These are phyloP conservation scores for Ophiocordyceps sinensis DNA, from an alignment of 2,329 filamentous ascomycete genomes.

Conservation along the genomic window DNA sequence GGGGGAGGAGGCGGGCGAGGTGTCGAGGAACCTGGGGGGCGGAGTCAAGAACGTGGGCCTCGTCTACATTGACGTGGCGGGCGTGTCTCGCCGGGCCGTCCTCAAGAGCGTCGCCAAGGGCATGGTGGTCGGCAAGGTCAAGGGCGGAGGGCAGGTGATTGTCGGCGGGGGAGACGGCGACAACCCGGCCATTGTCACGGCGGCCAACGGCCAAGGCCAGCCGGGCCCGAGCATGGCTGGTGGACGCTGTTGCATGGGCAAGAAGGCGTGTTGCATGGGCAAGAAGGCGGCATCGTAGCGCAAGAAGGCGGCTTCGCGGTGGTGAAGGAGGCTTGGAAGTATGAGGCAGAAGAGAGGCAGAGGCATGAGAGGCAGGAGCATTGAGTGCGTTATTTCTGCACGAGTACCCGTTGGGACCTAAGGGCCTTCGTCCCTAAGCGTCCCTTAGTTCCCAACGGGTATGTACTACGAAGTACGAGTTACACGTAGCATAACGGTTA, in stretches of 20 bases:
- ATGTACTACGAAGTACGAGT: too few species aligned
- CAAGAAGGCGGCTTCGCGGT: too few species aligned
- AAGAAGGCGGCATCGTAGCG: slow-evolving; percentile 15
- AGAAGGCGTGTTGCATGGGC: slow-evolving; percentile 17
- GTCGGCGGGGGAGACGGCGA: slow-evolving; percentile 48
- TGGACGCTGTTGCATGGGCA: slow-evolving; percentile 15
- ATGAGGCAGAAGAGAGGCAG: too few species aligned
- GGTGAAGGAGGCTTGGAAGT: neutral
- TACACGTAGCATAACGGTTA: too few species aligned
- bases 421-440: too few species aligned
- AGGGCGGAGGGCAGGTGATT: slow-evolving; percentile 57
- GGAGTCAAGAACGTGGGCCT: slow-evolving; percentile 93
- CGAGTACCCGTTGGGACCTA: too few species aligned
- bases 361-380: too few species aligned
- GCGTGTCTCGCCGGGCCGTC: slow-evolving; percentile 76
- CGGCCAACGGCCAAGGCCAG: slow-evolving; percentile 3
- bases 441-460: too few species aligned
- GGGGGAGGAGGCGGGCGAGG: slow-evolving; percentile 67
- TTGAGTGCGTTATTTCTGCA: too few species aligned
- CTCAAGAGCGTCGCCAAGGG: slow-evolving; percentile 93
- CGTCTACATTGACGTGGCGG: slow-evolving; percentile 93
- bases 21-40: slow-evolving; percentile 62
- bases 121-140: slow-evolving; percentile 77
- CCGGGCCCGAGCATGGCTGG: slow-evolving; percentile 8
- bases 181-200: neutral